These are phyloP conservation scores for Ganoderma meredithae DNA, from an alignment of 1,284 basidiomycete genomes.

Conservation along the genomic window DNA sequence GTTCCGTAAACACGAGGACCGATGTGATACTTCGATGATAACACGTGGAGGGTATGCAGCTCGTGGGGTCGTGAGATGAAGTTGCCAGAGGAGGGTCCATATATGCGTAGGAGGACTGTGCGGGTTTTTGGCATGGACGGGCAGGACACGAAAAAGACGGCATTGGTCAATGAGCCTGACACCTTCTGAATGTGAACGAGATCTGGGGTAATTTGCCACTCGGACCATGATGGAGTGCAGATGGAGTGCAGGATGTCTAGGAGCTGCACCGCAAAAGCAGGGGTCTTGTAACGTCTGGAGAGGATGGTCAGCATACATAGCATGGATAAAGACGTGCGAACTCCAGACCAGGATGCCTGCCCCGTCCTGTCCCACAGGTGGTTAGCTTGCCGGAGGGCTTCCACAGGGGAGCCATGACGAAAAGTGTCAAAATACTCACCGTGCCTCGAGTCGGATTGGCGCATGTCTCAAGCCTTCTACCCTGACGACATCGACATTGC, in stretches of 20 bases:
- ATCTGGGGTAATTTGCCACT: conserved; percentile 52
- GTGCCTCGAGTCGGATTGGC: conserved; percentile 68
- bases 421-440: conserved; percentile 57
- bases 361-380: conserved; percentile 36
- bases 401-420: conserved; percentile 32
- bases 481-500: conserved; percentile 52
- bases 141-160: conserved; percentile 91
- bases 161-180: conserved; percentile 93
- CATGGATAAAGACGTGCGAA: conserved; percentile 22
- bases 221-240: conserved; percentile 65
- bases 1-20: conserved; percentile 94
- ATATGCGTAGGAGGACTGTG: conserved; percentile 87
- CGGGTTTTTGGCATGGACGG: conserved; percentile 56
- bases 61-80: conserved; percentile 89
- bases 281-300: conserved; percentile 71
- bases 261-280: conserved; percentile 64
- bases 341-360: conserved; percentile 36
- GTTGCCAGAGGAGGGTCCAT: conserved; percentile 85
- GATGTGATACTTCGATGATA: conserved; percentile 86
- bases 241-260: conserved; percentile 62
- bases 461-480: conserved; percentile 75
- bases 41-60: conserved; percentile 85
- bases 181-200: conserved; percentile 77
- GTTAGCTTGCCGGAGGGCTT: conserved; percentile 35
- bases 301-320: conserved; percentile 26